A percentile compares a stretch with the other conserved stretches of the same genome.
These are phyloP conservation scores for Penicillium sp. DNA, from an alignment of 2,329 filamentous ascomycete species.

Conservation along the genomic window DNA sequence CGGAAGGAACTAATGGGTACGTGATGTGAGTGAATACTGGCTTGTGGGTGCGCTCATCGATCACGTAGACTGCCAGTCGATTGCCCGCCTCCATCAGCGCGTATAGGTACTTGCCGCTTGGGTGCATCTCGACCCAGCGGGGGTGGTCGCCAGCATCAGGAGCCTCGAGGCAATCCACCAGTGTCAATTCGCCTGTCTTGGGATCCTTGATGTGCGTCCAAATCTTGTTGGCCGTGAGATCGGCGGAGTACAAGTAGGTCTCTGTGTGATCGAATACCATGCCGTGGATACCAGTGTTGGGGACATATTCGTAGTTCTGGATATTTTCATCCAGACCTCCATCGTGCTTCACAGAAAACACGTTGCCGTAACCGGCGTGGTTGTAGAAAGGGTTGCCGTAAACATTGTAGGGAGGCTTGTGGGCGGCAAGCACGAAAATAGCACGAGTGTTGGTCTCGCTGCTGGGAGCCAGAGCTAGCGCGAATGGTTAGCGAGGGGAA, in stretches of 20 bases:
- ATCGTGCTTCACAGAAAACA: slow-evolving; percentile 52
- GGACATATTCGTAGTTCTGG: slow-evolving; percentile 48
- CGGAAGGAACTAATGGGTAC: slow-evolving; percentile 78
- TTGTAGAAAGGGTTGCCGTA: slow-evolving; percentile 92
- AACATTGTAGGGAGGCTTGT: slow-evolving; percentile 74
- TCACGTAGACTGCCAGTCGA: slow-evolving; percentile 74
- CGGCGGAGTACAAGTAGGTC: slow-evolving; percentile 51
- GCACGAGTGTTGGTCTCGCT: slow-evolving; percentile 77
- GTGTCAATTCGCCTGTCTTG: slow-evolving; percentile 60
- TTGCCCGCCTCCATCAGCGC: slow-evolving; percentile 90
- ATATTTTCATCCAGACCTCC: slow-evolving; percentile 45
- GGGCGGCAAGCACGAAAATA: slow-evolving; percentile 81
- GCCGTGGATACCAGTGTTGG: slow-evolving; percentile 50
- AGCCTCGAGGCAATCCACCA: slow-evolving; percentile 72
- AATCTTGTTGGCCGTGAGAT: slow-evolving; percentile 54
- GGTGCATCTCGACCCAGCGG: slow-evolving; percentile 84
- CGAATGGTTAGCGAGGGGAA: slow-evolving; percentile 4
- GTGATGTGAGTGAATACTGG: slow-evolving; percentile 75
- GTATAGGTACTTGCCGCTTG: slow-evolving; percentile 75
- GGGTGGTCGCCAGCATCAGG: slow-evolving; percentile 73
- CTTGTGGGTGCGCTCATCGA: slow-evolving; percentile 70
- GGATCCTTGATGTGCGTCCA: slow-evolving; percentile 77
- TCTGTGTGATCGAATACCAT: slow-evolving; percentile 49
- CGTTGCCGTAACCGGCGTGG: slow-evolving; percentile 76
- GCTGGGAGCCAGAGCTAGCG: slow-evolving; percentile 64